Evolutionary conservation across 2,329 filamentous ascomycete species (phyloP).

Genomic region (Aschersonia sp.): DNA sequence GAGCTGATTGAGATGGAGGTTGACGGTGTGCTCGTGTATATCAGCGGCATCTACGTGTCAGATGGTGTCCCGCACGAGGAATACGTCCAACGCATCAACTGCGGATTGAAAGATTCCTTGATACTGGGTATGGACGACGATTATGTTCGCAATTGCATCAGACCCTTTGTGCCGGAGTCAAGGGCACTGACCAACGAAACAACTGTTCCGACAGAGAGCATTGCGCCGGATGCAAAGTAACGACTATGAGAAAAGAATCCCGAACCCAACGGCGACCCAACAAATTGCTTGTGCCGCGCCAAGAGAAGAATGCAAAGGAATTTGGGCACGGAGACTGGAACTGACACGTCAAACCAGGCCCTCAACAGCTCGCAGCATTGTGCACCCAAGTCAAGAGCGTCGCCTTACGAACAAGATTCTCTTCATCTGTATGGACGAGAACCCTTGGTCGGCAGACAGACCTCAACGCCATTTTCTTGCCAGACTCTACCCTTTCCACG

Average conservation of each 20-base stretch:
- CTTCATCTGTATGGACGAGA: slow-evolving; percentile 14
- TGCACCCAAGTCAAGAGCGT: slow-evolving; percentile 19
- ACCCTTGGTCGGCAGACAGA: slow-evolving; percentile 19
- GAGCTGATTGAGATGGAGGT: slow-evolving; percentile 2
- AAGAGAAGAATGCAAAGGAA: too few relatives aligned
- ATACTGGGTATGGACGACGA: slow-evolving; percentile 18
- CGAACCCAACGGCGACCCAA: too few relatives aligned
- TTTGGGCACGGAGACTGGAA: too few relatives aligned
- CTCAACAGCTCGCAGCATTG: slow-evolving; percentile 3
- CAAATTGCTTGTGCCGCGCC: too few relatives aligned
- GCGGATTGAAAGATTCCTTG: slow-evolving; percentile 20
- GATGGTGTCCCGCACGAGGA: slow-evolving; percentile 22
- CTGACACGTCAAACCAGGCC: too few relatives aligned
- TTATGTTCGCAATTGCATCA: slow-evolving; percentile 21
- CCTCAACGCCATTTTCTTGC: slow-evolving; percentile 16
- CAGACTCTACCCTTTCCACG: slow-evolving; percentile 18
- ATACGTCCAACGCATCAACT: slow-evolving; percentile 24
- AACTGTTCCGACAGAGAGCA: neutral
- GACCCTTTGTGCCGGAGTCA: slow-evolving; percentile 18
- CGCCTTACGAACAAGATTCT: slow-evolving; percentile 12
- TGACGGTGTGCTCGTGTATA: slow-evolving; percentile 23
- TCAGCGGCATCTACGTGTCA: slow-evolving; percentile 17
- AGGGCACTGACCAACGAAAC: neutral
- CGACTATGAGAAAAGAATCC: neutral
- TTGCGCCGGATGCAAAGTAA: neutral